phyloP scores from a whole-genome alignment of 192 early-diverging fungal genomes.

The Coemansia sp. region DNA sequence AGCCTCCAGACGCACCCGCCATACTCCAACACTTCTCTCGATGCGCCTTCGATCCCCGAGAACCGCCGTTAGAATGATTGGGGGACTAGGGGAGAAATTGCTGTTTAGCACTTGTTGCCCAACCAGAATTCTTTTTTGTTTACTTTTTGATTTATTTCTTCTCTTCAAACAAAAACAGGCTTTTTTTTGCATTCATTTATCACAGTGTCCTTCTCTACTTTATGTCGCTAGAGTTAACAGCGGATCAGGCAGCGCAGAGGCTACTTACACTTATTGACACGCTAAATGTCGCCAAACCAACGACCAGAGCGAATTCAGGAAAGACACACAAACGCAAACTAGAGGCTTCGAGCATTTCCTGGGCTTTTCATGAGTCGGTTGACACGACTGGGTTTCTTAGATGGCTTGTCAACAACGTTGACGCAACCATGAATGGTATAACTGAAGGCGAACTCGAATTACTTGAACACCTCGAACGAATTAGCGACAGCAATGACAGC shows the following conservation, averaged over 20 bases:
- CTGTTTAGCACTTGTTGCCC: too few relatives aligned
- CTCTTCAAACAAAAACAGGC: neutral
- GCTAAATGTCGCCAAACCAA: conserved; percentile 2
- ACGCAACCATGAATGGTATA: conserved; percentile 30
- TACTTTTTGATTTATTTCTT: conserved; percentile 7
- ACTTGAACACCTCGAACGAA: conserved; percentile 32
- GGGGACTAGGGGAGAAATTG: too few relatives aligned
- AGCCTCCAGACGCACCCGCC: neutral
- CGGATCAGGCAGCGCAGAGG: conserved; percentile 35
- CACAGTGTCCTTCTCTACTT: conserved; percentile 5
- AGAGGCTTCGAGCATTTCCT: conserved; percentile 41
- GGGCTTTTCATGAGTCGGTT: conserved; percentile 44
- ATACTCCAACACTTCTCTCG: neutral
- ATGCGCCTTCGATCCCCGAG: neutral
- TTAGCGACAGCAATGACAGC: conserved; percentile 9
- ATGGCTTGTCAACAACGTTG: conserved; percentile 36
- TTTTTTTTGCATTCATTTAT: conserved; percentile 4
- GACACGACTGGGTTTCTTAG: conserved; percentile 37
- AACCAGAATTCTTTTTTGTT: neutral
- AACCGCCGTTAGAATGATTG: neutral
- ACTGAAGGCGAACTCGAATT: conserved; percentile 32
- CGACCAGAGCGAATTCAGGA: neutral
- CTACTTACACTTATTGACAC: conserved; percentile 25
- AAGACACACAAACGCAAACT: conserved; percentile 6
- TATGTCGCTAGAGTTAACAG: conserved; percentile 20